Conservation (phyloP, 805 yeast species). For the Pichia eremophila region DNA sequence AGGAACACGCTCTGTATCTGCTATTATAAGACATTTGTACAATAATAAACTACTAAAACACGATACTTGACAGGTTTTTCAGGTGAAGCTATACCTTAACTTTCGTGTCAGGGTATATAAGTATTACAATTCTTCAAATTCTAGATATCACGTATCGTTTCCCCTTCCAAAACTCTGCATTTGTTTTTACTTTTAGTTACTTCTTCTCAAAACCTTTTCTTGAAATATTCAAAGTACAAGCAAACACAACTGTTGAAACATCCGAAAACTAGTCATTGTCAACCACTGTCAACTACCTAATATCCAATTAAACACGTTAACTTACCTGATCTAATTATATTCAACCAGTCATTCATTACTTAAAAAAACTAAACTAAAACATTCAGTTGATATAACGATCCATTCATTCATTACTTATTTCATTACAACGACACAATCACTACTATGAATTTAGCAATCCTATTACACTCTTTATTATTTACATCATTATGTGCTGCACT, state of each 20-base stretch:
- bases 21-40: too few species aligned
- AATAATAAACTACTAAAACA: neutral
- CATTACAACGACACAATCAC: neutral
- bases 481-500: conserved; percentile 1
- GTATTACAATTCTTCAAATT: too few species aligned
- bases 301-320: neutral
- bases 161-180: too few species aligned
- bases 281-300: too few species aligned
- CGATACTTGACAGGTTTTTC: neutral
- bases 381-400: neutral
- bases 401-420: conserved; percentile 1
- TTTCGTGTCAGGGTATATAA: neutral
- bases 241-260: too few species aligned
- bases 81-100: neutral
- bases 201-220: too few species aligned
- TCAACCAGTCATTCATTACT: conserved; percentile 8
- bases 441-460: neutral
- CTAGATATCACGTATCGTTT: too few species aligned
- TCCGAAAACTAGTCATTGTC: too few species aligned
- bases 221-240: too few species aligned
- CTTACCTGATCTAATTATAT: neutral
- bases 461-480: neutral
- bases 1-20: neutral
- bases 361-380: too few species aligned
- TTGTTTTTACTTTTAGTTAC: too few species aligned